Evolutionary conservation across 2,329 filamentous ascomycete species (phyloP).

Genomic region (Celoporthe dispersa): DNA sequence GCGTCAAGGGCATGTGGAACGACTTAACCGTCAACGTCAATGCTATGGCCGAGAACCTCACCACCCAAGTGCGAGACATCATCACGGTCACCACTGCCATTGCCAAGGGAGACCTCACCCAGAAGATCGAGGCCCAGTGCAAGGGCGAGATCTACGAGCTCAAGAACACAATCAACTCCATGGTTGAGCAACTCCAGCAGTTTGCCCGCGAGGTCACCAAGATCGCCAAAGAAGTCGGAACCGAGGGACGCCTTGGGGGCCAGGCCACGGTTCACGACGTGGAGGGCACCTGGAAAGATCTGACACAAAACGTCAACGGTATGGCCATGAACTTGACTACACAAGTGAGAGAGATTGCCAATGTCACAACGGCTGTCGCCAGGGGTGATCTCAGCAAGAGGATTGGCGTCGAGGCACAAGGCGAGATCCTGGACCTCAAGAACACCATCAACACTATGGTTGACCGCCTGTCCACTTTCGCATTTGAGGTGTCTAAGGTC

Average conservation of each 20-base stretch:
- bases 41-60: slow-evolving; percentile 86
- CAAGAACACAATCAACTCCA: slow-evolving; percentile 98
- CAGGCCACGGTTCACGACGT: slow-evolving; percentile 97
- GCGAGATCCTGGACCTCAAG: slow-evolving; percentile 94
- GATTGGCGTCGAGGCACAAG: slow-evolving; percentile 90
- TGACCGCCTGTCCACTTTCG: slow-evolving; percentile 93
- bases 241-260: slow-evolving; percentile 89
- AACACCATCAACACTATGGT: slow-evolving; percentile 99
- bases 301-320: slow-evolving; percentile 94
- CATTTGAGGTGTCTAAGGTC: slow-evolving; percentile 94
- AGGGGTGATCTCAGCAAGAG: slow-evolving; percentile 94
- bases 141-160: slow-evolving; percentile 91
- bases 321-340: slow-evolving; percentile 99
- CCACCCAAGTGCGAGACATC: slow-evolving; percentile 92
- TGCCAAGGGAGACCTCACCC: slow-evolving; percentile 86
- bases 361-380: slow-evolving; percentile 93
- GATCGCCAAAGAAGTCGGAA: slow-evolving; percentile 94
- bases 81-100: slow-evolving; percentile 78
- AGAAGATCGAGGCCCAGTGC: slow-evolving; percentile 93
- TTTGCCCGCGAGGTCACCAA: slow-evolving; percentile 97
- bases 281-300: slow-evolving; percentile 93
- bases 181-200: slow-evolving; percentile 97
- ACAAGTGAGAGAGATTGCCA: slow-evolving; percentile 95
- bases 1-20: slow-evolving; percentile 88
- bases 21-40: slow-evolving; percentile 85